Percentiles rank a stretch among this genome's conserved stretches.
phyloP scores from a whole-genome alignment of 1,284 basidiomycete genomes.

The Caloboletus firmus region DNA sequence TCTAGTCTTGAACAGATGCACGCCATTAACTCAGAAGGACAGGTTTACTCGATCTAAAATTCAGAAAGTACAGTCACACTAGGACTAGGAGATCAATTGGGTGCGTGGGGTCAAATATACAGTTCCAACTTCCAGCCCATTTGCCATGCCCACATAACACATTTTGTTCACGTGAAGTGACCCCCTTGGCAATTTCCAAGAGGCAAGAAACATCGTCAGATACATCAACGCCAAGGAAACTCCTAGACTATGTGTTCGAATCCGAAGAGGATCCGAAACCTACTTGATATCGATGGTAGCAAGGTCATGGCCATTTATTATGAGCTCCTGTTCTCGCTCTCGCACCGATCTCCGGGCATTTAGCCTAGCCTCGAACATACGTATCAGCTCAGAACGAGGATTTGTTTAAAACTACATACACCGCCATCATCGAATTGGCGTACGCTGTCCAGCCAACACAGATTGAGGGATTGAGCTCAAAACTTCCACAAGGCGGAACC shows the following conservation, averaged over 20 bases:
- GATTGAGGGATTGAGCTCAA: neutral
- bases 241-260: neutral
- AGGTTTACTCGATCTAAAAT: too few species aligned
- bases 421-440: constrained; percentile 21
- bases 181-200: too few species aligned
- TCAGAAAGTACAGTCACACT: too few species aligned
- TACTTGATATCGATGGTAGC: constrained; percentile 9
- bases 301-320: neutral
- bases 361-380: neutral
- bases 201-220: too few species aligned
- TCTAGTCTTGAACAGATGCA: too few species aligned
- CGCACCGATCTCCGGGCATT: constrained; percentile 15
- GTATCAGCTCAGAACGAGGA: neutral
- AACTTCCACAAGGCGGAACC: neutral
- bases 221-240: neutral
- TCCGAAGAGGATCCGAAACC: neutral
- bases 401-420: constrained; percentile 2
- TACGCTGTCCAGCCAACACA: constrained; percentile 3
- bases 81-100: too few species aligned
- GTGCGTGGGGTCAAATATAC: too few species aligned
- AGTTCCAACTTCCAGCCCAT: too few species aligned
- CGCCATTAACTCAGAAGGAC: too few species aligned
- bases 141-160: too few species aligned
- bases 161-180: too few species aligned
- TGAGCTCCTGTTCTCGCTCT: constrained; percentile 5